Evolutionary conservation across 2,329 filamentous ascomycete species (phyloP).

Genomic region (Scytalidium sp.): DNA sequence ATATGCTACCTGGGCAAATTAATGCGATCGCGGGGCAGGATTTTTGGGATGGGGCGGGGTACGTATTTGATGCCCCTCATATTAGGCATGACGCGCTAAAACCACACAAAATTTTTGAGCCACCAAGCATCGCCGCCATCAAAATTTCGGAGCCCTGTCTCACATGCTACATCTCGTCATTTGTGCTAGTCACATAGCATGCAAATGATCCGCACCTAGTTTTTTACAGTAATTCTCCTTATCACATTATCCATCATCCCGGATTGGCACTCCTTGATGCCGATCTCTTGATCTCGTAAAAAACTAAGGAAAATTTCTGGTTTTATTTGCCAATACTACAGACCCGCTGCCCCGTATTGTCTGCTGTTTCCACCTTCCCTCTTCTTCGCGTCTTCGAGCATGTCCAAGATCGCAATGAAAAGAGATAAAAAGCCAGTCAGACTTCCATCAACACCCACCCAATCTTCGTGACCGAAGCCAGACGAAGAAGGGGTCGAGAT

Average conservation of each 20-base stretch:
- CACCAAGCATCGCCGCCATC: too few species aligned
- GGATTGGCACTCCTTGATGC: too few species aligned
- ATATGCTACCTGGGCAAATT: not conserved
- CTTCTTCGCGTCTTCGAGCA: conserved; percentile 50
- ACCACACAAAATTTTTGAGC: not conserved
- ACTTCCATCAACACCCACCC: conserved; percentile 86
- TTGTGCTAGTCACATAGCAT: too few species aligned
- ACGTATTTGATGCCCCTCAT: not conserved
- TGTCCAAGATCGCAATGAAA: conserved; percentile 54
- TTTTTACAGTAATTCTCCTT: too few species aligned
- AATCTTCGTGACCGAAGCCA: conserved; percentile 72
- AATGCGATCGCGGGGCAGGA: not conserved
- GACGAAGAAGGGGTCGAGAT: conserved; percentile 76
- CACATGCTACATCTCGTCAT: too few species aligned
- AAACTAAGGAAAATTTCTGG: too few species aligned
- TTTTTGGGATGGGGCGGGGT: not conserved
- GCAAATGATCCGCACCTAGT: too few species aligned
- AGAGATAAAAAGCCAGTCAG: conserved; percentile 69
- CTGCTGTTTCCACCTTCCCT: conserved; percentile 27
- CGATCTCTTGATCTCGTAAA: too few species aligned
- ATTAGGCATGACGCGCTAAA: not conserved
- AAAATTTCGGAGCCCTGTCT: too few species aligned
- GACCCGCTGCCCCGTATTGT: not conserved
- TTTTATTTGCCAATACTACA: too few species aligned
- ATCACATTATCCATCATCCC: too few species aligned